phyloP scores from a whole-genome alignment of 2,329 filamentous ascomycete species.

The Fusarium napiforme region DNA sequence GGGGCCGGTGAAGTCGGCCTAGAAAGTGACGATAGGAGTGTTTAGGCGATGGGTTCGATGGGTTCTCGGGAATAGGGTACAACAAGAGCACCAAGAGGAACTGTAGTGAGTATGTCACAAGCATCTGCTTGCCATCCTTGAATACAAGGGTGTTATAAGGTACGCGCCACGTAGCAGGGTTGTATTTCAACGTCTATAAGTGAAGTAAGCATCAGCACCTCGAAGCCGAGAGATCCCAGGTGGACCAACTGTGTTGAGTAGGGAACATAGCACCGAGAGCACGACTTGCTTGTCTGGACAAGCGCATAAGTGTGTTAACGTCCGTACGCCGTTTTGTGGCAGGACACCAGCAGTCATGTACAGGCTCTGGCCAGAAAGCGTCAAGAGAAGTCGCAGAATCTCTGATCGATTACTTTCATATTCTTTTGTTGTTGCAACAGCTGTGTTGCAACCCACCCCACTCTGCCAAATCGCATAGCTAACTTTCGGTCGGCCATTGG shows the following conservation, averaged over 20 bases:
- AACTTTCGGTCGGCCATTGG: conserved; percentile 80
- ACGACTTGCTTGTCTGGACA: conserved; percentile 92
- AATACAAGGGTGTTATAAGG: conserved; percentile 94
- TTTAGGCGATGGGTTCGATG: conserved; percentile 73
- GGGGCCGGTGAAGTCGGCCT: conserved; percentile 87
- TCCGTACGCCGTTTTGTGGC: conserved; percentile 83
- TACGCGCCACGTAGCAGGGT: conserved; percentile 91
- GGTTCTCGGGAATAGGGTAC: conserved; percentile 86
- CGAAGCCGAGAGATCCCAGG: background rate
- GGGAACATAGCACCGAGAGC: conserved; percentile 87
- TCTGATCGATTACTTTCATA: conserved; percentile 94
- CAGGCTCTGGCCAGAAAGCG: conserved; percentile 90
- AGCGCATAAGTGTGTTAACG: conserved; percentile 89
- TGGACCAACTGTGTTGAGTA: conserved; percentile 84
- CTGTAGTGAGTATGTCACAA: conserved; percentile 93
- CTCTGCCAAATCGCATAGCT: conserved; percentile 98
- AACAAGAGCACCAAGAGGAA: conserved; percentile 86
- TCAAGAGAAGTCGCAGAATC: conserved; percentile 85
- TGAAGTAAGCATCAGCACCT: conserved; percentile 19
- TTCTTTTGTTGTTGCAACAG: conserved; percentile 88
- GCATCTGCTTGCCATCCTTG: conserved; percentile 87
- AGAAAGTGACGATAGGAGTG: conserved; percentile 96
- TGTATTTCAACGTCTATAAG: conserved; percentile 87
- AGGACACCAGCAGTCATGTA: conserved; percentile 85
- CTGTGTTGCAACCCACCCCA: conserved; percentile 93